Evolutionary conservation across 2,329 filamentous ascomycete species (phyloP), one percentile per base, ranked within the genome.

Genomic region (Fusarium verrucosum): DNA sequence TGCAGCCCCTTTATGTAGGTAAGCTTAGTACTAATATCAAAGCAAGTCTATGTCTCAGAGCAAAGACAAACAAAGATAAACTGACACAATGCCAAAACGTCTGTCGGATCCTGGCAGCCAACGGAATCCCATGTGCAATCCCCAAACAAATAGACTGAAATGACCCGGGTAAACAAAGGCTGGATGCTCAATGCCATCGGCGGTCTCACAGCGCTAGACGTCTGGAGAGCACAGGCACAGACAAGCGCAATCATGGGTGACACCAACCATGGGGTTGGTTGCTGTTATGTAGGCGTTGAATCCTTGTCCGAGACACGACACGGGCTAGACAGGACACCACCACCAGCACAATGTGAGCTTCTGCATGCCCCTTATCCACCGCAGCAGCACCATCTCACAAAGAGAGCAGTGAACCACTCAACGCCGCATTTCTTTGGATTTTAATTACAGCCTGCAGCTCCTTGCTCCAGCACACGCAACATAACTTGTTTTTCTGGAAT

Each of bases 331-430:
- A 23, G 23, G 23, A 23, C 23, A 23, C 8, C n/a, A 30, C 23
- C 28, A 50, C 33, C 35, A 50, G 33, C 44, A 53, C 32, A 44
- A 47, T 42, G 70, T 69, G 64, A 70, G 60, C 66, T 65, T 54
- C 58, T 72, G 70, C 70, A 66, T 70, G 44, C 70, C 70, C 70
- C 70, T 72, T 72, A 65, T 70, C 50, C 58, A 66, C 61, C 62
- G 70, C 70, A 72, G 69, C 62, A 53, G 28, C 40, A 59, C 45
- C 53, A 59, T 59, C 38, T 53, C 56, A 66, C 37, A 61, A 43
- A 61, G 47, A 61, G 36, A 58, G 26, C 37, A 58, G 32, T 51
- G 25, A 61, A 41, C 56, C 57, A 55, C 46, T 58, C 58, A 37
- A 49, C 43, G 53, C 50, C 47, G 53, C 65, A 62, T 63, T 57